These are phyloP conservation scores for Globisporangium okanoganense DNA, from an alignment of 352 stramenopile genomes.

Conservation along the genomic window DNA sequence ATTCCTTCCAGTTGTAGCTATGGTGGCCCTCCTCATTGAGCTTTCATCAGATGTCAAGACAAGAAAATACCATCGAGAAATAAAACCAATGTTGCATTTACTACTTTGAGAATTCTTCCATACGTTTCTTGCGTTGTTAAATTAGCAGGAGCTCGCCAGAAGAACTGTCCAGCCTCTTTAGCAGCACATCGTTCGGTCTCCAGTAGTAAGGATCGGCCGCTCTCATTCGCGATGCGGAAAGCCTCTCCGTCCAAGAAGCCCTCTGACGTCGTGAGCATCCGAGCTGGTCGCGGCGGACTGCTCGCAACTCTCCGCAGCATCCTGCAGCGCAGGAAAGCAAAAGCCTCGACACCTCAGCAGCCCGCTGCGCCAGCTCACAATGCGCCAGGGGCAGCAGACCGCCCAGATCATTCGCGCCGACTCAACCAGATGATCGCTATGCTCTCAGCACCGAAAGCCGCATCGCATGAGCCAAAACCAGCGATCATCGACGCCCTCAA, in stretches of 20 bases:
- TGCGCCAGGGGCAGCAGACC: neutral
- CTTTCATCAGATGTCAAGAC: too few species aligned
- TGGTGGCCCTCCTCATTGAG: too few species aligned
- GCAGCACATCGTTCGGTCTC: too few species aligned
- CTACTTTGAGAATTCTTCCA: too few species aligned
- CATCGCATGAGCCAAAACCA: neutral
- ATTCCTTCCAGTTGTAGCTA: too few species aligned
- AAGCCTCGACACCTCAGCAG: neutral
- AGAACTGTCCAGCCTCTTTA: too few species aligned
- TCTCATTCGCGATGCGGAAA: neutral
- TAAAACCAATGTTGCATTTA: too few species aligned
- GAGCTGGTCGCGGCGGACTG: neutral
- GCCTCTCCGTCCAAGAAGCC: conserved; percentile 4
- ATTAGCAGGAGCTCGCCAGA: too few species aligned
- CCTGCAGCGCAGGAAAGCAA: conserved; percentile 4
- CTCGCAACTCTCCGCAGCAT: conserved; percentile 6
- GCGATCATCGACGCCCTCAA: neutral
- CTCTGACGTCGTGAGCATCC: neutral
- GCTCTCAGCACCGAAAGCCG: neutral
- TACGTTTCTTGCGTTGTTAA: too few species aligned
- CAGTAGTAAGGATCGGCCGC: too few species aligned
- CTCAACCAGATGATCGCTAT: conserved; percentile 2
- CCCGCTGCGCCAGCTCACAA: neutral
- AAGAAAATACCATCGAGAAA: too few species aligned
- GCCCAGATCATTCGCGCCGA: neutral